Evolutionary conservation across 2,329 filamentous ascomycete species (phyloP).

Genomic region (Calonectria pauciramosa): DNA sequence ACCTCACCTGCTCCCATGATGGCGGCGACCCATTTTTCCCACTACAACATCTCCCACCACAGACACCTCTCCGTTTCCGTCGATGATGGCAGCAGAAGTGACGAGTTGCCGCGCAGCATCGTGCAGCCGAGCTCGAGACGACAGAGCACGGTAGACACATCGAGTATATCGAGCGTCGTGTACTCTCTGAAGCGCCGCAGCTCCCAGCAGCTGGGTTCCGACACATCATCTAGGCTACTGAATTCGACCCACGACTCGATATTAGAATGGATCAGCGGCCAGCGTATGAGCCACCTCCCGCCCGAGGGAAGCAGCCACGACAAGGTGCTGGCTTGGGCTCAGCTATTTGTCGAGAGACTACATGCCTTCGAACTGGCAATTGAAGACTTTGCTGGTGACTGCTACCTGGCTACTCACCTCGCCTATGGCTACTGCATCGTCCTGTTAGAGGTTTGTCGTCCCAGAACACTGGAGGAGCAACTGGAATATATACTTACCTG

Average conservation of each 20-base stretch:
- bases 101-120: background rate
- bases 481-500: background rate
- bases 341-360: background rate
- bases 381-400: background rate
- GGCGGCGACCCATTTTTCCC: constrained; percentile 1
- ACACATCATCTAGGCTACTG: background rate
- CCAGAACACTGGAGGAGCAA: too few species aligned
- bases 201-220: constrained; percentile 1
- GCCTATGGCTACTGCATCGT: background rate
- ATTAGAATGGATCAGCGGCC: background rate
- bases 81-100: background rate
- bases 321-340: background rate
- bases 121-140: background rate
- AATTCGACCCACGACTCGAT: constrained; percentile 3
- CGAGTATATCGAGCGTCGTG: background rate
- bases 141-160: background rate
- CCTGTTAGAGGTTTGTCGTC: background rate
- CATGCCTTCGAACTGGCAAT: background rate
- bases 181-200: constrained; percentile 4
- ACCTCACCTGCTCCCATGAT: constrained; percentile 1
- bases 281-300: constrained; percentile 4
- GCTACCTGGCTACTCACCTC: background rate
- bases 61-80: constrained; percentile 1
- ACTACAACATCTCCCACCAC: constrained; percentile 2
- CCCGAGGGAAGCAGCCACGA: background rate